Evolutionary conservation across 495 filamentous ascomycete genomes (phyloP), one percentile per base, ranked within the genome.

Genomic region (Penicillium silybi): DNA sequence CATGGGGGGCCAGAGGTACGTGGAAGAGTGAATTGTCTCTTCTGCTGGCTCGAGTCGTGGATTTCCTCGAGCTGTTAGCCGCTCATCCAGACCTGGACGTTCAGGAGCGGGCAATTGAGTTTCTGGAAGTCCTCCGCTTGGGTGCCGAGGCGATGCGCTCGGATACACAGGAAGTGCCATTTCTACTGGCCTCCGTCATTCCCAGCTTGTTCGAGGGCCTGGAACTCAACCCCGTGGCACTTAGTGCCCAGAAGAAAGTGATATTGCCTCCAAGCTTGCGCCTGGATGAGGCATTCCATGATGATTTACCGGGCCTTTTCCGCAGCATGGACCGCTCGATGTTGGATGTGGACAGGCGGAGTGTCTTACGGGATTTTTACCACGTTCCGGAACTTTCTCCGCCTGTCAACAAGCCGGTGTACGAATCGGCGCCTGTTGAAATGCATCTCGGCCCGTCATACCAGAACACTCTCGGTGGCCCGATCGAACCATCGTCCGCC

Each of bases 31-130:
- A 83, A 53, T 79, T 85, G 6, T 81, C 84, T 15, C 76, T 98
- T 18, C 75, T 95, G 1, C 80, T 95, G 66, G 84, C 85, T 19
- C 81, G 89, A 22, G 79, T 95, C n/a, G 76, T 93, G 19, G 77
- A 89, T 56, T 87, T 90, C 40, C 73, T 96, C 2, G 92, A 96
- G 45, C 77, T 82, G 0, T 69, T 97, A 22, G 77, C 84, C 0
- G 78, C 81, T 4, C 90, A 96, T 63, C 90, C 95, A 0, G 86
- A 83, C 57, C 74, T 98, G 9, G 93, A 97, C 60, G 90, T 97
- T n/a, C 93, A 98, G 66, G 93, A 97, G 68, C 82, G 95, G 43
- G 85, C 90, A 7, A 92, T 96, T 15, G 92, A 96, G 61, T 95
- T 92, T 58, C 77, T 88, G 2, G 93, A 98, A 59, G 78, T 97